Conservation (phyloP, 345 rosid genomes). For the Syzygium aqueum region DNA sequence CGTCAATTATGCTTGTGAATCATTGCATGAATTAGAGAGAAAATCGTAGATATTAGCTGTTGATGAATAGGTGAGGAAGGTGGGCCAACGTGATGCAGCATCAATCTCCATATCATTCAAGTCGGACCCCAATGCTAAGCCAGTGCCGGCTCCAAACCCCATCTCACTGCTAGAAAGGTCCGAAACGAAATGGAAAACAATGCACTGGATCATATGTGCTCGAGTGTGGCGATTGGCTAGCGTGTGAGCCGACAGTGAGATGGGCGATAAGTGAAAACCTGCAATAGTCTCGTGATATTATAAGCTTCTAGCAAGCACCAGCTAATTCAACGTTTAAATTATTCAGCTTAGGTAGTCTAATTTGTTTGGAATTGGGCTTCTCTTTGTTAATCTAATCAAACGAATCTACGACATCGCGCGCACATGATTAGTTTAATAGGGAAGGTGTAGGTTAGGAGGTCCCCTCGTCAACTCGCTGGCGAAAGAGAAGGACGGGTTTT, state of each 20-base stretch:
- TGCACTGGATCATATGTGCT: not conserved
- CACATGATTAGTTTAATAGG: not conserved
- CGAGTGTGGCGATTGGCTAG: not conserved
- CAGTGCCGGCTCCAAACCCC: not conserved
- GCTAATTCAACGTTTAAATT: constrained; percentile 5
- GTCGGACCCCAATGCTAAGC: not conserved
- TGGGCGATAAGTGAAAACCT: not conserved
- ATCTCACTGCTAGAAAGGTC: not conserved
- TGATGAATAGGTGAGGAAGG: not conserved
- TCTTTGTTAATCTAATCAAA: not conserved
- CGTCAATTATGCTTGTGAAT: not conserved
- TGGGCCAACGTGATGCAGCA: not conserved
- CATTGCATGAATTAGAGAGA: not conserved
- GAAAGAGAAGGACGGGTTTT: not conserved
- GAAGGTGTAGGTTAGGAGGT: not conserved
- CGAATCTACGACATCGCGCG: not conserved
- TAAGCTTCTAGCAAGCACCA: not conserved
- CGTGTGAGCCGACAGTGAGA: not conserved
- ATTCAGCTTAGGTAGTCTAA: not conserved
- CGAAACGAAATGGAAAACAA: not conserved
- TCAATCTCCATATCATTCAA: not conserved
- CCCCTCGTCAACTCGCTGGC: constrained; percentile 1
- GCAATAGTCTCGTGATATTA: not conserved
- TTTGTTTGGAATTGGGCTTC: not conserved
- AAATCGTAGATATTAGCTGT: not conserved